Evolutionary conservation across 768 basidiomycete species (phyloP), one percentile per base, ranked within the genome.

Genomic region (Steccherinum ochraceum): DNA sequence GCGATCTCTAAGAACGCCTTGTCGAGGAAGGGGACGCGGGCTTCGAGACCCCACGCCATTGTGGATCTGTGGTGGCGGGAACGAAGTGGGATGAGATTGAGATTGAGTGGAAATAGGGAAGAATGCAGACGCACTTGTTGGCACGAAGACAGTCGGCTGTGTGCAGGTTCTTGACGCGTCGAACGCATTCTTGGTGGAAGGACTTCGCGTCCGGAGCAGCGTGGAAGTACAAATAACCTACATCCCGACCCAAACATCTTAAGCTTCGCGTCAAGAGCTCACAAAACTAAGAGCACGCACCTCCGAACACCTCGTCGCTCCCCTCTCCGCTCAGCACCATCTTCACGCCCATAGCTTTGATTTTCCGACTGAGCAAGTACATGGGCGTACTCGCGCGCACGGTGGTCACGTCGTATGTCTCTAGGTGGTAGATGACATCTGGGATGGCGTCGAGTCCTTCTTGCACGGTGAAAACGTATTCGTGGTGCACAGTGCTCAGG

Each of bases 331-430:
- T 91, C 27, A 98, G 77, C 13, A 99, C 96, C 96, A 99, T 99
- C 74, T 99, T 99, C 48, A 99, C 96, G 52, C 96, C 96, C 90
- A 93, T 97, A 3, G 96, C 95, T 72, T 98, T 99, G 74, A 99
- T 94, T 73, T 99, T 98, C 45, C 96, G 80, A 65, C 89, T 92
- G 53, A 99, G 81, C 24, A 99, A 83, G 69, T 98, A 98, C 96
- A 99, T 99, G 2, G 96, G 96, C 3, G 94, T 97, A 61, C 89
- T 92, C 7, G 96, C 96, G 45, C 96, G 86, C 45, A 97, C 91
- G 35, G 96, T 99, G 24, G 96, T 99, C 51, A 99, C 96, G 67
- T 99, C 96, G 69, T 92, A 98, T 1, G 96, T 98, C 72, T 99
- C 96, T 27, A 99, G 82, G 64, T 98, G 95, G 68, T 97, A 86